Evolutionary conservation across 225 moss, liverwort and hornwort genomes (phyloP).

Genomic region (Sphagnum contortum): DNA sequence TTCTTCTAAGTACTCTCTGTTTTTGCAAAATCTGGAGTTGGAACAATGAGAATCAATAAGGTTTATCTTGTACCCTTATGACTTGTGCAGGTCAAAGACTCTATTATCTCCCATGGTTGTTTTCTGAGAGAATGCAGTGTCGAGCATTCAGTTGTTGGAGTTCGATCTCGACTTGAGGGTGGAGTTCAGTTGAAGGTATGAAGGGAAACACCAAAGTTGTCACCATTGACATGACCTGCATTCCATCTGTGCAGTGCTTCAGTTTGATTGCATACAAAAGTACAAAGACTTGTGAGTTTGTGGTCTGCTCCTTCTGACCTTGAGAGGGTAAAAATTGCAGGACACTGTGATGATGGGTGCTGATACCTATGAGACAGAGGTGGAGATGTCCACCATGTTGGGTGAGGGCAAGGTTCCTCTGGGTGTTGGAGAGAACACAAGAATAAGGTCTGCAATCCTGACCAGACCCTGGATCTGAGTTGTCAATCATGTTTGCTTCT

Average conservation of each 20-base stretch:
- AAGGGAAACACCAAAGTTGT: background rate
- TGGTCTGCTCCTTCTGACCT: background rate
- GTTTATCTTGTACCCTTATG: background rate
- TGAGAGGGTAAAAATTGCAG: constrained; percentile 4
- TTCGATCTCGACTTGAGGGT: constrained; percentile 45
- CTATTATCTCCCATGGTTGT: constrained; percentile 67
- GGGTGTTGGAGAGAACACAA: constrained; percentile 54
- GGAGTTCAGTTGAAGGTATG: constrained; percentile 39
- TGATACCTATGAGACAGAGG: constrained; percentile 51
- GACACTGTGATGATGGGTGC: constrained; percentile 47
- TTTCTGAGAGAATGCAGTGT: constrained; percentile 47
- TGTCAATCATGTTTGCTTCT: no score
- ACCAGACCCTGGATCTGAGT: background rate
- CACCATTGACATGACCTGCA: background rate
- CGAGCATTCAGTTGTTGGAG: constrained; percentile 36
- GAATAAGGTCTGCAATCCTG: constrained; percentile 13
- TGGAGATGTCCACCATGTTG: constrained; percentile 31
- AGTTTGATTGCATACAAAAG: no score
- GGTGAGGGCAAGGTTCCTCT: constrained; percentile 55
- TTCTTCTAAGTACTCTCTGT: no score
- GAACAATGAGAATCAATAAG: background rate
- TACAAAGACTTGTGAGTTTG: no score
- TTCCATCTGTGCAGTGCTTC: background rate
- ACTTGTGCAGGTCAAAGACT: constrained; percentile 28
- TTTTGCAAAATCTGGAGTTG: no score